Base-by-base conservation (phyloP, 768 basidiomycete genomes). In the Boletus sensibilis region DNA sequence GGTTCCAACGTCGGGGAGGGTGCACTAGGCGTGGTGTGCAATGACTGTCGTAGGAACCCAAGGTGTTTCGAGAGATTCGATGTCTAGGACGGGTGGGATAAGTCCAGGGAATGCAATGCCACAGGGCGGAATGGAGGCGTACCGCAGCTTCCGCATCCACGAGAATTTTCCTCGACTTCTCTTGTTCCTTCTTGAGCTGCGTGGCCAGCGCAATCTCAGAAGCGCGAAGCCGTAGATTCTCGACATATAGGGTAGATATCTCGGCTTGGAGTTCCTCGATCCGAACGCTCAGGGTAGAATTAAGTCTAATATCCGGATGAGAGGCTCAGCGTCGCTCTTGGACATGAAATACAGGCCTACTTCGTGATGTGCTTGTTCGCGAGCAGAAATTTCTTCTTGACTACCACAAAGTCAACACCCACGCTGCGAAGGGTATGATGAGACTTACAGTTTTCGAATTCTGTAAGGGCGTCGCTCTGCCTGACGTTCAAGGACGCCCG, bases 301-400 rank as follows among this genome's bases (percentile, higher is more conserved):
- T 93, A 60, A 92, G 84, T 70, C 90, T 92, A 63, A 8, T 29
- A 48, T 35, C 23, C 29, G 29, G 48, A 52, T 16, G 29, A 48
- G 37, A 57, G 35, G 29, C 39, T 64, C 52, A 63, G 62, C 12
- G 40, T 35, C 35, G 49, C 18, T 50, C 48, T 39, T 48, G 44
- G n/a, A 41, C 23, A 48, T 31, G n/a, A 50, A 50, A 52, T 53
- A 16, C 18, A 45, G 35, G 70, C 81, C 38, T 63, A 92, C 90
- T 92, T 93, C 25, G 91, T 92, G 68, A 93, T 93, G 74, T 92
- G 91, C 74, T 92, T 92, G 75, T 93, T 93, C 55, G 90, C 90
- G 57, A 92, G 85, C 21, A 93, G 79, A 66, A 92, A 92, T 76
- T 91, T 92, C 85, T 90, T 91, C 85, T 92, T 92, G 79, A 92